Percentiles rank a stretch among this genome's conserved stretches.
Conservation (phyloP, 352 stramenopile species). For the Thalassiosira mediterranea region DNA sequence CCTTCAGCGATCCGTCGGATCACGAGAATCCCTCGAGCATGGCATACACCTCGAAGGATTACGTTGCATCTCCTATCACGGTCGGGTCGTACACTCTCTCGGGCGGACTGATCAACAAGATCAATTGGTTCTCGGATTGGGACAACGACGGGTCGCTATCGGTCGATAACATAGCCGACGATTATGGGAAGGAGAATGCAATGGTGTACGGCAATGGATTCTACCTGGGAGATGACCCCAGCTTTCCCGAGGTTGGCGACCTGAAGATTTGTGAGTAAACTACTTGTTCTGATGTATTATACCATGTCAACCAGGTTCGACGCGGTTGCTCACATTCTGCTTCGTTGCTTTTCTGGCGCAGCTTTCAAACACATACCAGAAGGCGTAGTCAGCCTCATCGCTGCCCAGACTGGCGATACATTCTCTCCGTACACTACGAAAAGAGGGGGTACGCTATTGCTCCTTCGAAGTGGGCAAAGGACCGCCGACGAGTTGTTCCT, state of each 20-base stretch:
- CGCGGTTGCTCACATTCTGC: no score
- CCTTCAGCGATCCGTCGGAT: constrained; percentile 1
- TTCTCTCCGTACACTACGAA: constrained; percentile 24
- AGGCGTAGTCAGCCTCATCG: constrained; percentile 44
- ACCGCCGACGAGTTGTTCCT: constrained; percentile 32
- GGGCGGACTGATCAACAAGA: constrained; percentile 1
- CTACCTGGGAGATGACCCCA: constrained; percentile 15
- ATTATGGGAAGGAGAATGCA: not conserved
- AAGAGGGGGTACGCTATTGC: constrained; percentile 18
- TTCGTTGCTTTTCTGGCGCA: no score
- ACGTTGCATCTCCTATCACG: constrained; percentile 1
- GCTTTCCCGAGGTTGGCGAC: constrained; percentile 26
- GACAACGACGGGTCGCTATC: constrained; percentile 4
- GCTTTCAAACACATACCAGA: no score
- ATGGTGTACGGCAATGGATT: constrained; percentile 17
- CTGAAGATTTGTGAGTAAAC: no score
- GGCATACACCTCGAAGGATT: not conserved
- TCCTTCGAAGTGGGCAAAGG: constrained; percentile 19
- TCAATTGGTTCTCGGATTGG: constrained; percentile 12
- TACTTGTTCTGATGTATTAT: no score
- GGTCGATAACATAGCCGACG: constrained; percentile 19
- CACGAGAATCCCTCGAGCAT: constrained; percentile 17
- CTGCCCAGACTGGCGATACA: constrained; percentile 16
- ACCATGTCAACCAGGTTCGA: no score
- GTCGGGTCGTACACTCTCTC: constrained; percentile 18